Percentiles rank a stretch among this genome's conserved stretches.
These are phyloP conservation scores for Pichia sp. DNA, from an alignment of 1,139 yeast species.

Conservation along the genomic window DNA sequence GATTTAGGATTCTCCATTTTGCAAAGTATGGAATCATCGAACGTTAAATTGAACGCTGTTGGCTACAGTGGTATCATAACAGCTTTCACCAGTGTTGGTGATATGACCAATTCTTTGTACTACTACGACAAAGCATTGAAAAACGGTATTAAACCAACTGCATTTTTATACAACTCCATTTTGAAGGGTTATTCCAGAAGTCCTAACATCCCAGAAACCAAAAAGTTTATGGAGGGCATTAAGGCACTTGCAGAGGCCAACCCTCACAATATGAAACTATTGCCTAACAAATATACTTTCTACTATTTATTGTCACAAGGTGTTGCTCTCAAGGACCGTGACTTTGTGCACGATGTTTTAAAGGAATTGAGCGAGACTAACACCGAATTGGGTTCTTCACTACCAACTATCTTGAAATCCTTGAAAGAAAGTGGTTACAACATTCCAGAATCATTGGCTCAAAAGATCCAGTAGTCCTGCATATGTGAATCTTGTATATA, in stretches of 20 bases:
- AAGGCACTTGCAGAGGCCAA: constrained; percentile 13
- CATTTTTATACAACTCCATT: constrained; percentile 58
- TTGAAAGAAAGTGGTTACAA: constrained; percentile 25
- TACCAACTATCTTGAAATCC: constrained; percentile 35
- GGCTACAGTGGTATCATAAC: constrained; percentile 56
- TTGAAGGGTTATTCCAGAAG: constrained; percentile 43
- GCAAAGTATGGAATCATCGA: constrained; percentile 38
- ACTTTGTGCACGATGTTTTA: constrained; percentile 23
- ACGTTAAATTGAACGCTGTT: constrained; percentile 35
- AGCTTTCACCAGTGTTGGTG: constrained; percentile 53
- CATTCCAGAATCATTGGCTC: constrained; percentile 12
- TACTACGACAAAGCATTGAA: constrained; percentile 45
- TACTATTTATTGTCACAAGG: constrained; percentile 51
- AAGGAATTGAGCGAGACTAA: constrained; percentile 22
- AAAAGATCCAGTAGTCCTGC: background rate
- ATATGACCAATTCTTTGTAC: constrained; percentile 43
- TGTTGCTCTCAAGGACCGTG: constrained; percentile 17
- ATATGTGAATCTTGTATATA: background rate
- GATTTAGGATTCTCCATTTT: constrained; percentile 53
- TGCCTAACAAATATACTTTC: constrained; percentile 55
- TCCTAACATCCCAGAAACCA: constrained; percentile 21
- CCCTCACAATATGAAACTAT: constrained; percentile 17
- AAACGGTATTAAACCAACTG: constrained; percentile 36
- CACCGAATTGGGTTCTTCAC: constrained; percentile 35
- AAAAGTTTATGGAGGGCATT: constrained; percentile 22